Evolutionary conservation across 257 asterid genomes (phyloP).

Genomic region (Catharanthus roseus): DNA sequence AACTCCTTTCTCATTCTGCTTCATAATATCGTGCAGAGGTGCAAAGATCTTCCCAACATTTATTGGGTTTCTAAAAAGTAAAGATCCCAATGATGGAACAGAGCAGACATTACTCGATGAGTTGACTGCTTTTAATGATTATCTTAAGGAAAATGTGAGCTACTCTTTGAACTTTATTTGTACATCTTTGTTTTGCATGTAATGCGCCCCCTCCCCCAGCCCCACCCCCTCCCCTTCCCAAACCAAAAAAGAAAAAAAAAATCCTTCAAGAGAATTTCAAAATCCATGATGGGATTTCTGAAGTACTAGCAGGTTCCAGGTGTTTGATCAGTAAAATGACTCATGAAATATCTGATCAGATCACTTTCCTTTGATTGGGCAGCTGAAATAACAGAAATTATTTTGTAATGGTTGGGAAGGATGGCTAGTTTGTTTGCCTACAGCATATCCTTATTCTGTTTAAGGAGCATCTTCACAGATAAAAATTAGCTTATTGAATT

Average conservation of each 20-base stretch:
- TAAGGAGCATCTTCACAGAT: neutral
- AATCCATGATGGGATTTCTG: neutral
- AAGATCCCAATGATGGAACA: conserved; percentile 75
- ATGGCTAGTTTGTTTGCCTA: neutral
- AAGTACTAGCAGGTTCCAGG: neutral
- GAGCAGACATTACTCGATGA: conserved; percentile 76
- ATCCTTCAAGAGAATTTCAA: too few relatives aligned
- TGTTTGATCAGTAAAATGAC: neutral
- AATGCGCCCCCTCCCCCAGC: neutral
- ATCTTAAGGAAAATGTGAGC: conserved; percentile 73
- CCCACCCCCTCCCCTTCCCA: too few relatives aligned
- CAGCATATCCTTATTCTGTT: neutral
- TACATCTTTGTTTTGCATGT: conserved; percentile 8
- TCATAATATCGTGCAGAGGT: conserved; percentile 53
- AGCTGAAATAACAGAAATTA: neutral
- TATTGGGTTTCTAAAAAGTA: conserved; percentile 90
- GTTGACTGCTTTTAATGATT: conserved; percentile 60
- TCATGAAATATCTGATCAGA: neutral
- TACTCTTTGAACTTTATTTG: neutral
- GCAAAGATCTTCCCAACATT: conserved; percentile 82
- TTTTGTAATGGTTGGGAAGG: neutral
- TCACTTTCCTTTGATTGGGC: neutral
- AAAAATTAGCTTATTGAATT: conserved; percentile 5
- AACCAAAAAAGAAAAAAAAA: neutral
- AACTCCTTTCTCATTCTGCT: neutral